These are phyloP conservation scores for Cyberlindnera galapagoensis DNA, from an alignment of 805 yeast genomes.

Conservation along the genomic window DNA sequence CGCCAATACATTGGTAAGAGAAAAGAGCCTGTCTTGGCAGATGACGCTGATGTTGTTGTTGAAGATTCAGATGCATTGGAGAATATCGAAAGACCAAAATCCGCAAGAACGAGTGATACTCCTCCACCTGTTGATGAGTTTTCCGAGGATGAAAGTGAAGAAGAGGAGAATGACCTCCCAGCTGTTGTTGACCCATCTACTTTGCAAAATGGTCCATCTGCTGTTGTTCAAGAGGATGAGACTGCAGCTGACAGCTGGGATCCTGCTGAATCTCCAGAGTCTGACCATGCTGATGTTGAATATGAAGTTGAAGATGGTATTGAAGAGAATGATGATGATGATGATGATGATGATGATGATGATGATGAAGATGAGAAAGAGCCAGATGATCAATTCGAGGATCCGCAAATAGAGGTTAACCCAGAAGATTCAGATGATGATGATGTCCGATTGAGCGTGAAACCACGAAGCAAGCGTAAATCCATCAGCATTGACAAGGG, in stretches of 20 bases:
- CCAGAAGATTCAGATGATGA: too few relatives aligned
- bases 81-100: neutral
- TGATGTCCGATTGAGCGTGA: too few relatives aligned
- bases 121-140: too few relatives aligned
- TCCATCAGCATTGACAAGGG: too few relatives aligned
- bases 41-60: neutral
- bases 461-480: too few relatives aligned
- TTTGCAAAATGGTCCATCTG: too few relatives aligned
- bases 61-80: neutral
- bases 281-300: neutral
- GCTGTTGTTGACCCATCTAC: too few relatives aligned
- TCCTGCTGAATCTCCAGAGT: neutral
- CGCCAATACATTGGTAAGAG: constrained; percentile 33
- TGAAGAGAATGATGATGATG: neutral
- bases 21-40: neutral
- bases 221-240: too few relatives aligned
- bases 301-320: neutral
- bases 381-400: neutral
- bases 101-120: too few relatives aligned
- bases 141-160: neutral
- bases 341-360: neutral
- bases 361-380: neutral
- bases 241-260: too few relatives aligned
- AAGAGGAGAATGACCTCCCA: neutral
- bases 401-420: too few relatives aligned